Conservation (phyloP, 495 filamentous ascomycete genomes). For the Astrocystis sublimbata region DNA sequence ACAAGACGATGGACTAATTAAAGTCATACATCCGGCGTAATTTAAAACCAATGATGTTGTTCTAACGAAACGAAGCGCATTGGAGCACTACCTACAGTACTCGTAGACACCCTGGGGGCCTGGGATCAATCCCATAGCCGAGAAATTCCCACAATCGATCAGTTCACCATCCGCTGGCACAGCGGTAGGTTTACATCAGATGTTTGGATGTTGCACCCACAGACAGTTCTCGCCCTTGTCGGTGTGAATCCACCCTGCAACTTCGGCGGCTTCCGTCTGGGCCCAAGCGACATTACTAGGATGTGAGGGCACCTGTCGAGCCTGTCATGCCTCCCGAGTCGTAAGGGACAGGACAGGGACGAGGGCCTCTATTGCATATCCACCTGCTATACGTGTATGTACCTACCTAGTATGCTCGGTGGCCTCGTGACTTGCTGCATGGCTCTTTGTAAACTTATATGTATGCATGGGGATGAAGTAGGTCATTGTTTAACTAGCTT, state of each 20-base stretch:
- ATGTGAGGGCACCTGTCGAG: background rate
- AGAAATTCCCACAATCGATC: background rate
- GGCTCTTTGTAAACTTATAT: too few species aligned
- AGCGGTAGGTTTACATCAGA: conserved; percentile 6
- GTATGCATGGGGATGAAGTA: too few species aligned
- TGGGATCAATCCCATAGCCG: too few species aligned
- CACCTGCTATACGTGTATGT: too few species aligned
- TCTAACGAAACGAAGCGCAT: background rate
- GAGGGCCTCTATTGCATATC: conserved; percentile 8
- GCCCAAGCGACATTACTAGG: too few species aligned
- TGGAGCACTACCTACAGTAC: too few species aligned
- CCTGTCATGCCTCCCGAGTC: background rate
- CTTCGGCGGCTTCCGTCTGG: conserved; percentile 14
- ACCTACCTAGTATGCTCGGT: too few species aligned
- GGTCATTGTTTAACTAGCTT: too few species aligned
- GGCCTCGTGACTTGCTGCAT: conserved; percentile 17
- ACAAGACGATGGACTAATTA: background rate
- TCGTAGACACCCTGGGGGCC: too few species aligned
- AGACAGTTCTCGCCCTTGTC: background rate
- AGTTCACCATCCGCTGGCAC: conserved; percentile 17
- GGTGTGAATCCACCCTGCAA: background rate
- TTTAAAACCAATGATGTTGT: background rate
- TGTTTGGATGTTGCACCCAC: conserved; percentile 8
- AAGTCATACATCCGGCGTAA: background rate
- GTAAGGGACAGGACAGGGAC: background rate